These are phyloP conservation scores for Colletotrichum sp. DNA, from an alignment of 2,329 filamentous ascomycete species.

Conservation along the genomic window DNA sequence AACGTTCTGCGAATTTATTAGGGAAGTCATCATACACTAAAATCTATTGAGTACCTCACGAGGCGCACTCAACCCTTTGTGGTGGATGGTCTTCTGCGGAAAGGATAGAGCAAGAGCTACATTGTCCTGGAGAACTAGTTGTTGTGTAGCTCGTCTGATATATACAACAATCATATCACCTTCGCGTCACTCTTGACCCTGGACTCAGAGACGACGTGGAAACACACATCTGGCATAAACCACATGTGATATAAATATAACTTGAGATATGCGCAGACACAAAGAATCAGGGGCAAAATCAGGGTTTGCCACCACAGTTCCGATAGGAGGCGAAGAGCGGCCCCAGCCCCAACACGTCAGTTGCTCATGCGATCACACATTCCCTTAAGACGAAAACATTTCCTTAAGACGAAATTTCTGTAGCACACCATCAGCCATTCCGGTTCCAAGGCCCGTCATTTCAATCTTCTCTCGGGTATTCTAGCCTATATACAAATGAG, in stretches of 20 bases:
- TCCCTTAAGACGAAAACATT: neutral
- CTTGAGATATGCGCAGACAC: neutral
- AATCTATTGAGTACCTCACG: no score
- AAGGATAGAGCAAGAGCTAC: no score
- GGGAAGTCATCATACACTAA: no score
- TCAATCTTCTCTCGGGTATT: neutral
- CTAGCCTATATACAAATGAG: accelerated
- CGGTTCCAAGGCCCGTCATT: no score
- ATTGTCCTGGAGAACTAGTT: no score
- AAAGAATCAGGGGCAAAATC: neutral
- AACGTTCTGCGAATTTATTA: neutral
- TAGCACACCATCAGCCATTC: no score
- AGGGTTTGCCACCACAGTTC: neutral
- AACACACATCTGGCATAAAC: accelerated
- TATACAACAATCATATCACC: no score
- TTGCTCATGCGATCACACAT: neutral
- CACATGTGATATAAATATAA: accelerated
- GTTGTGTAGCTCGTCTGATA: no score
- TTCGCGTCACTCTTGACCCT: neutral
- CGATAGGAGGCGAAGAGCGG: neutral
- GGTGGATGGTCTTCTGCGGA: no score
- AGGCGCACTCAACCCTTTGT: no score
- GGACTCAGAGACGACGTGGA: neutral
- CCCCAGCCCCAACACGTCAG: neutral
- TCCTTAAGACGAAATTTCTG: no score